These are phyloP conservation scores for Diphasiastrum complanatum DNA, from an alignment of 83 land plant genomes.

Conservation along the genomic window DNA sequence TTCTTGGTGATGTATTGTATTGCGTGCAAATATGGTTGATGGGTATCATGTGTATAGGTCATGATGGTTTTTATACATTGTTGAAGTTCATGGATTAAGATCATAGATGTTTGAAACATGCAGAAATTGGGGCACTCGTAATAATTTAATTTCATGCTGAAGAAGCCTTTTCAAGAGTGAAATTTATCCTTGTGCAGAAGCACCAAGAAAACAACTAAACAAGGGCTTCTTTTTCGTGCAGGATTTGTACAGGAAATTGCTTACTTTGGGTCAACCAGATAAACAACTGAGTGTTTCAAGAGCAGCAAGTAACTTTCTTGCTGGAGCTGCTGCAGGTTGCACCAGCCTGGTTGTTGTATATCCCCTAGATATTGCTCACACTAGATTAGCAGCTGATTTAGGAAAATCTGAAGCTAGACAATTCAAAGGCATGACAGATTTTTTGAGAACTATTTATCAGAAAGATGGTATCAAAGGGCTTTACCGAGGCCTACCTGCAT, in stretches of 20 bases:
- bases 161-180: neutral
- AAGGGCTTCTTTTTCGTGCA: conserved; percentile 24
- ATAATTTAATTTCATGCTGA: no score
- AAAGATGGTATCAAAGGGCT: conserved; percentile 78
- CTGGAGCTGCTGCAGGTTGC: conserved; percentile 94
- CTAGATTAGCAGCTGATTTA: conserved; percentile 86
- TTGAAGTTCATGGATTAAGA: no score
- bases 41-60: no score
- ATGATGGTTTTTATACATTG: no score
- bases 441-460: conserved; percentile 59
- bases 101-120: no score
- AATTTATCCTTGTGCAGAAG: neutral
- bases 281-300: conserved; percentile 29
- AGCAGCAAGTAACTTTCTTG: conserved; percentile 66
- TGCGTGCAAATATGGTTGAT: no score
- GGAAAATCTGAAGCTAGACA: conserved; percentile 66
- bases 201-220: neutral
- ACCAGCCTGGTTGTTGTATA: conserved; percentile 76
- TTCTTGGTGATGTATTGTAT: no score
- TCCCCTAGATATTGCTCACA: conserved; percentile 96
- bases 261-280: conserved; percentile 33
- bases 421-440: conserved; percentile 70
- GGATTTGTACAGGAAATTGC: conserved; percentile 73
- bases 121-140: no score
- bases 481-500: conserved; percentile 86